Conservation (phyloP, 768 basidiomycete species). For the Podaxis carcinomalis region DNA sequence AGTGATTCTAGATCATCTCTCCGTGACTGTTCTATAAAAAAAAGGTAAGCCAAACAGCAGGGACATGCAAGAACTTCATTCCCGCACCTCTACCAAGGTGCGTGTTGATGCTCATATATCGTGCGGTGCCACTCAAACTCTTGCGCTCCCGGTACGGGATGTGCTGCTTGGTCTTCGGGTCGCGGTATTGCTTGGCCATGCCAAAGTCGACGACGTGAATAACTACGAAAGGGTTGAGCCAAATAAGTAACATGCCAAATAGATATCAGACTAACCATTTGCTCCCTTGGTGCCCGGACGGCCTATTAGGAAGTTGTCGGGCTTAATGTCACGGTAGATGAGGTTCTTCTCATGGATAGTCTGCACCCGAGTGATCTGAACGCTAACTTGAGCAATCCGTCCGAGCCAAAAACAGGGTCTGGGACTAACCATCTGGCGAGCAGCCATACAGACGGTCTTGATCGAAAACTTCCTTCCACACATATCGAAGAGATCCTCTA, state of each 20-base stretch:
- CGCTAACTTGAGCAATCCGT: slow-evolving; percentile 7
- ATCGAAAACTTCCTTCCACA: slow-evolving; percentile 96
- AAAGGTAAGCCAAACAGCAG: neutral
- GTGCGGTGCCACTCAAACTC: slow-evolving; percentile 93
- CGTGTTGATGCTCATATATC: slow-evolving; percentile 99
- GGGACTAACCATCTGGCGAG: slow-evolving; percentile 83
- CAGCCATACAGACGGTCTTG: slow-evolving; percentile 99
- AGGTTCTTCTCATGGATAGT: slow-evolving; percentile 99
- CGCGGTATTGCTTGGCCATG: slow-evolving; percentile 99
- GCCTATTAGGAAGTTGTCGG: slow-evolving; percentile 98
- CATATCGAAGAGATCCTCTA: slow-evolving; percentile 99
- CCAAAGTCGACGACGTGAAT: slow-evolving; percentile 98
- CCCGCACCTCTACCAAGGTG: slow-evolving; percentile 88
- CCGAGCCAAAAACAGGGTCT: neutral
- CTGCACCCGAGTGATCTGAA: slow-evolving; percentile 88
- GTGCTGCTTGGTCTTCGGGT: slow-evolving; percentile 99
- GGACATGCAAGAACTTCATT: slow-evolving; percentile 7
- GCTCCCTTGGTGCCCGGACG: slow-evolving; percentile 88
- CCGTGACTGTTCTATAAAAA: slow-evolving; percentile 74
- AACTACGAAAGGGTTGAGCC: slow-evolving; percentile 35
- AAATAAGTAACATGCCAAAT: slow-evolving; percentile 7
- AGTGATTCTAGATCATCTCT: slow-evolving; percentile 98
- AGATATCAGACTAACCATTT: slow-evolving; percentile 50
- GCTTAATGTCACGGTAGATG: slow-evolving; percentile 99
- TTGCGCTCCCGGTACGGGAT: slow-evolving; percentile 99